Percentiles rank a stretch among this genome's conserved stretches.
phyloP scores from a whole-genome alignment of 2,329 filamentous ascomycete species.

The Chalaropsis thielavioides region DNA sequence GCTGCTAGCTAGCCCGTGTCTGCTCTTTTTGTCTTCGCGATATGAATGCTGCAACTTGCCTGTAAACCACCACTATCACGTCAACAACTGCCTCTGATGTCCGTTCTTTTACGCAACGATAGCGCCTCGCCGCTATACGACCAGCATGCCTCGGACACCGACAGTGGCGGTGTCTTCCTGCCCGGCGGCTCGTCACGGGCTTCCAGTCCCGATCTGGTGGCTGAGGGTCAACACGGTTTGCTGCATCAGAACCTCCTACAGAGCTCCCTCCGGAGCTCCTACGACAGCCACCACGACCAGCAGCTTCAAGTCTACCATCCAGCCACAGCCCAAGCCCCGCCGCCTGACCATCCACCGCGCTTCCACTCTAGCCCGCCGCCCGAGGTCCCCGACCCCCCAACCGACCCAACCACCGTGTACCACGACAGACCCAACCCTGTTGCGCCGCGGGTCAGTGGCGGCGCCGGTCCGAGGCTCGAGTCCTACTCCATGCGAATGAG shows the following conservation, averaged over 20 bases:
- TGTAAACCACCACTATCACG: not conserved
- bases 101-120: conserved; percentile 4
- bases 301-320: not conserved
- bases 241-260: not conserved
- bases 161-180: conserved; percentile 15
- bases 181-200: conserved; percentile 11
- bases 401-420: not conserved
- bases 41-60: not conserved
- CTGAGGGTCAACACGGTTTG: not conserved
- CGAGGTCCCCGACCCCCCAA: not conserved
- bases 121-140: conserved; percentile 16
- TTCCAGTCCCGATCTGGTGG: conserved; percentile 8
- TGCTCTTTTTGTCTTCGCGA: not conserved
- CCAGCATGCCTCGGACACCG: conserved; percentile 15
- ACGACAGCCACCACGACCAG: no score
- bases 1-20: no score
- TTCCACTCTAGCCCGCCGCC: not conserved
- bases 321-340: not conserved
- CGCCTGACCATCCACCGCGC: not conserved
- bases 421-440: not conserved
- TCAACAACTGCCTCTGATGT: not conserved
- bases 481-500: conserved; percentile 6
- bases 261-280: not conserved
- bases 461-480: not conserved
- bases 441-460: not conserved